Evolutionary conservation across 306 rosid species (phyloP).

Genomic region (peach (Prunus persica)): DNA sequence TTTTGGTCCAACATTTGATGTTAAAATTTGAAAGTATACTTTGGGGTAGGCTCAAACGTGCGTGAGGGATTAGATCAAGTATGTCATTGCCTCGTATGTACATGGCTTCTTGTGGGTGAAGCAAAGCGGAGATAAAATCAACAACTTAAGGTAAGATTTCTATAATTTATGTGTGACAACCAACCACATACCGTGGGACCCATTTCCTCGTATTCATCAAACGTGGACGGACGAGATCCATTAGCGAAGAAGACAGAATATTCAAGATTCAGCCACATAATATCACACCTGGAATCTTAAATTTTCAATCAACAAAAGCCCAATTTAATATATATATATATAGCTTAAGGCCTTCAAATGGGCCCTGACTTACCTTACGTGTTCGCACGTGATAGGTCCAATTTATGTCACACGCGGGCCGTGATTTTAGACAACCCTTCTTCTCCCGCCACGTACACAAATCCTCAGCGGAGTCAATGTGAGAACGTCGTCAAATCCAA

Average conservation of each 20-base stretch:
- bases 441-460: not conserved
- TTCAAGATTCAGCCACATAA: no score
- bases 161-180: no score
- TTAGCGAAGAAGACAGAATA: not conserved
- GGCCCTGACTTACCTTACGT: not conserved
- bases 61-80: no score
- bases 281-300: not conserved
- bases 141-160: no score
- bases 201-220: no score
- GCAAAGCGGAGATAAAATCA: no score
- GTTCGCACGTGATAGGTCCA: not conserved
- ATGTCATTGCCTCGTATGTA: no score
- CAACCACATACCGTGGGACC: no score
- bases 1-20: no score
- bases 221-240: not conserved
- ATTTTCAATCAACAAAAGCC: not conserved
- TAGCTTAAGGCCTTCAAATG: conserved; percentile 4
- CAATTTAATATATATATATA: not conserved
- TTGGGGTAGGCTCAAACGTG: no score
- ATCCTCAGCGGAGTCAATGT: not conserved
- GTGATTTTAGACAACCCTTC: not conserved
- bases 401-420: conserved; percentile 5
- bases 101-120: no score
- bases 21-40: no score
- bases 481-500: not conserved